These are phyloP conservation scores for Warburgia ugandensis DNA, from an alignment of 164 flowering plant species.

Conservation along the genomic window DNA sequence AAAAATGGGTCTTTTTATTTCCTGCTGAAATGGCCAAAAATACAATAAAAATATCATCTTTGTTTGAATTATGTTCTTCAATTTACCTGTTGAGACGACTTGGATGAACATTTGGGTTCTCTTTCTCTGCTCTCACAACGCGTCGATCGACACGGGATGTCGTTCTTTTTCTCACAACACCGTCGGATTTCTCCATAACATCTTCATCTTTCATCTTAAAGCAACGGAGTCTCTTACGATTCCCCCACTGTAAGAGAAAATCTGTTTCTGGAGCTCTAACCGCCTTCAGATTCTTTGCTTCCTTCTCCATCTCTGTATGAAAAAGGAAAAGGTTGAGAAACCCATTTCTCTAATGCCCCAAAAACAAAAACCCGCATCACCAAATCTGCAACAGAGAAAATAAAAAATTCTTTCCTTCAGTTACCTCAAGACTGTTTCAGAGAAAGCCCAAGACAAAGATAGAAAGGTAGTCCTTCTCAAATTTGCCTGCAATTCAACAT, in stretches of 20 bases:
- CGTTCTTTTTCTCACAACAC: conserved; percentile 27
- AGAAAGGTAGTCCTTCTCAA: conserved; percentile 5
- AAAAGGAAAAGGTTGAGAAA: neutral
- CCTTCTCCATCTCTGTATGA: conserved; percentile 28
- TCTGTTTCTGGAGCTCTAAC: conserved; percentile 28
- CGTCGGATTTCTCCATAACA: conserved; percentile 38
- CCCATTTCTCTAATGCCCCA: conserved; percentile 17
- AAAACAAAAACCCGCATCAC: neutral
- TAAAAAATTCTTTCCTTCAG: neutral
- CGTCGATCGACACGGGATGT: conserved; percentile 50
- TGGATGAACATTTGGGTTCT: conserved; percentile 16
- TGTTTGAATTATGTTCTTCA: neutral
- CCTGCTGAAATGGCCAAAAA: neutral
- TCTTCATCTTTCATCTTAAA: conserved; percentile 48
- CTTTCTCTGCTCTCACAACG: conserved; percentile 42
- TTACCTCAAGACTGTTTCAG: neutral
- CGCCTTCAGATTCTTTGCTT: conserved; percentile 16
- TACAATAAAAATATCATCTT: too few relatives aligned
- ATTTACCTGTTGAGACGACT: conserved; percentile 12
- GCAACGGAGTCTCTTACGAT: conserved; percentile 70
- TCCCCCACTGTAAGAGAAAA: conserved; percentile 80
- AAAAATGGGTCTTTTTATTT: neutral
- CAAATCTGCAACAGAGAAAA: neutral
- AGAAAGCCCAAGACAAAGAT: neutral
- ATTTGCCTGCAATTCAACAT: conserved; percentile 13